Base-by-base conservation (phyloP, 306 rosid genomes). In the Alnus glutinosa region DNA sequence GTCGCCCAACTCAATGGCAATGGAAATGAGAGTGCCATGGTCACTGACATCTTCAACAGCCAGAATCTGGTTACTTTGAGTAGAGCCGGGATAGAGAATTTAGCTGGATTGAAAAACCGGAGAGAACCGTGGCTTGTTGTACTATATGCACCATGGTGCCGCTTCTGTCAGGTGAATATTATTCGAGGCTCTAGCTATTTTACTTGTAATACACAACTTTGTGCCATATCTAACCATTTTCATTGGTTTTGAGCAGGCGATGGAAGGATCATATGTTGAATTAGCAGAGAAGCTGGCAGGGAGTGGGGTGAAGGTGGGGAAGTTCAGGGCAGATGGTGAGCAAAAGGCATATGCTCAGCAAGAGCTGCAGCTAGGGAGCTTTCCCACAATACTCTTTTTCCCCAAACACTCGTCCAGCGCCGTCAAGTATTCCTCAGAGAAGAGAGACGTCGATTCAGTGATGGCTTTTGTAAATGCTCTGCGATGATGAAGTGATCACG, bases 131-230 rank as follows among this genome's bases (percentile, higher is more conserved):
- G 96, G 96, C 76, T 92, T 63, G 92, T 94, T 14, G 96, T 94
- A 69, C 94, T 94, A 55, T 94, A 94, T 74, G 97, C 98, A 12
- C 98, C 98, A 3, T 92, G 98, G 98, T 94, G 96, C 93, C 94
- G 19, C 16, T 94, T 86, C 80, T 92, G 97, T 83, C 94, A 90
- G 91, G 91, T 89, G 80, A 75, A 72, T 28, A 55, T 49, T 37
- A 5, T 61, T 68, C 1, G 62, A 68, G 28, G 11, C 2, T 70
- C 19, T 66, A 55, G 6, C 13, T 16, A 75, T 23, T 74, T 81
- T 30, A 34, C 28, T 3, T n/a, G 18, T 18, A 68, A 63, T 47
- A 23, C 32, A 67, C 14, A 42, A 67, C 28, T 9, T 67, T 67
- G 7, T 13, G 32, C 50, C 15, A 2, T 39, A 19, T 66, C 67